Evolutionary conservation across 345 rosid species (phyloP), one percentile per base, ranked within the genome.

Genomic region (Euphorbia peplus): DNA sequence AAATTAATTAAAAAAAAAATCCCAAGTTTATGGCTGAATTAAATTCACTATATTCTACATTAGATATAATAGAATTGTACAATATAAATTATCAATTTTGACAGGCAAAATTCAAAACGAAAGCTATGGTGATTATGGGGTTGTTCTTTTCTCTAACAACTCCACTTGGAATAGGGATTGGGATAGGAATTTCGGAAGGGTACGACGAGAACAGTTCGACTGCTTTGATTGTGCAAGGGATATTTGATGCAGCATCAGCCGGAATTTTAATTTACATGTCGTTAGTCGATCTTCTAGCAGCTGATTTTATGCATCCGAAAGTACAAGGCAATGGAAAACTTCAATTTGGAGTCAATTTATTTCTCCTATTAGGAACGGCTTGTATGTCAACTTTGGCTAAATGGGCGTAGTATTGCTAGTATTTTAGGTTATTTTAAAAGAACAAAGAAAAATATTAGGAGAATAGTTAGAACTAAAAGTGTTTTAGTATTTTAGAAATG

Each of bases 91-190:
- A 39, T 4, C 7, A 24, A 56, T 67, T 21, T 44, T 18, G 15
- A 21, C 44, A 85, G 88, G 88, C 84, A 29, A 79, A 76, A 35
- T 80, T 80, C 41, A 78, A 65, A 65, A 0, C 2, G 0, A 82
- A 67, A 61, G 66, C 42, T 46, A 71, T 71, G 8, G 63, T 72
- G 28, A 73, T 55, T 15, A 70, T 79, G 84, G 74, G 64, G 50
- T 44, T 79, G 19, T 80, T 85, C 24, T 82, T 82, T 76, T 82
- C 85, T 5, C 52, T 68, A n/a, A 80, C 86, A 11, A 82, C 86
- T 4, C 88, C 86, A 11, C n/a, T 63, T 8, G 86, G 86, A 25
- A 78, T 84, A 41, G 77, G 1, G 21, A 22, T 82, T 1, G 88
- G 84, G 8, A 76, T 85, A 63, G 74, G 75, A 3, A 61, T 82